phyloP scores from a whole-genome alignment of 2,329 filamentous ascomycete genomes.

The Trichoderma endophyticum region DNA sequence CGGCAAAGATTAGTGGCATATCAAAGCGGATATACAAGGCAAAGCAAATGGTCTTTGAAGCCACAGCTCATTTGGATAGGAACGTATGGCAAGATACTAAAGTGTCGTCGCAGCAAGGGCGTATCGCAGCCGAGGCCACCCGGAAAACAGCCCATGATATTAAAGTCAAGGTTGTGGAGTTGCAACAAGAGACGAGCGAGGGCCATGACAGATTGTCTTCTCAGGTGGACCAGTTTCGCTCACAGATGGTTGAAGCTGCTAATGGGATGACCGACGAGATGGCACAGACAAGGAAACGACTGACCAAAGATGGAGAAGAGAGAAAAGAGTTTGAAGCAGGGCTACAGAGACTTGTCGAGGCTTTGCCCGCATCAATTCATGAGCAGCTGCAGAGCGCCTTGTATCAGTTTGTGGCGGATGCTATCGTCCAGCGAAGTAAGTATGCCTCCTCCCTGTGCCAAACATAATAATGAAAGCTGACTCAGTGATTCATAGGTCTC shows the following conservation, averaged over 20 bases:
- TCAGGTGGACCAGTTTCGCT: constrained; percentile 1
- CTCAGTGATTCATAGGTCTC: background rate
- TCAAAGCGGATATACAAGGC: background rate
- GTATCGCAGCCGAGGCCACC: constrained; percentile 2
- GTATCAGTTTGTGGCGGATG: constrained; percentile 12
- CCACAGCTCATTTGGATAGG: constrained; percentile 1
- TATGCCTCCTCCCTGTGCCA: background rate
- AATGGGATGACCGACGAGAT: background rate
- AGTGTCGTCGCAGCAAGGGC: background rate
- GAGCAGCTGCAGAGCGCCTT: constrained; percentile 6
- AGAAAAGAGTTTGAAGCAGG: constrained; percentile 10
- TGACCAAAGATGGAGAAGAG: constrained; percentile 2
- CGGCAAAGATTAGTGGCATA: background rate
- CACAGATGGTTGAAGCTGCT: constrained; percentile 1
- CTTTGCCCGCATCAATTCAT: background rate
- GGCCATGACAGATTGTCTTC: background rate
- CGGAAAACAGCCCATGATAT: constrained; percentile 11
- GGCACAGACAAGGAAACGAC: background rate
- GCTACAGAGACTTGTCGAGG: background rate
- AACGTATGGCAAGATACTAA: constrained; percentile 10
- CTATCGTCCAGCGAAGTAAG: constrained; percentile 2
- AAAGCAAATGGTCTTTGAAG: constrained; percentile 6
- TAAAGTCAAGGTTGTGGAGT: background rate
- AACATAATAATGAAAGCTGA: background rate
- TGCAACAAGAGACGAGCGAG: constrained; percentile 1